phyloP scores from a whole-genome alignment of 257 asterid genomes.

The Solanum sejunctum region DNA sequence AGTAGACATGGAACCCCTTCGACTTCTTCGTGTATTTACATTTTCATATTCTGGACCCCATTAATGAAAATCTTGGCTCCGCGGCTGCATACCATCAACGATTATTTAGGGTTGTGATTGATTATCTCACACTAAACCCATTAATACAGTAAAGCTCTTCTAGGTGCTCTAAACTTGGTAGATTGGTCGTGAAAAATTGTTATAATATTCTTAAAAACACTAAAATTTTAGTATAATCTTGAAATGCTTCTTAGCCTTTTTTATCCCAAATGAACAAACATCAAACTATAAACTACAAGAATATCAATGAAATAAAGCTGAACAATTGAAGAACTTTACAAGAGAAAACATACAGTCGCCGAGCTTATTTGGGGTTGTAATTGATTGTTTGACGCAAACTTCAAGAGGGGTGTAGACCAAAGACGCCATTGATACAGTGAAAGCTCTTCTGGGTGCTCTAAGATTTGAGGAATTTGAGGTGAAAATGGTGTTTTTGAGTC shows the following conservation, averaged over 20 bases:
- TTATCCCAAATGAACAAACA: background rate
- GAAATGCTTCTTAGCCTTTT: background rate
- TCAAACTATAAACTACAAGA: background rate
- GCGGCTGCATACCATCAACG: slow-evolving; percentile 65
- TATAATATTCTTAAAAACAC: background rate
- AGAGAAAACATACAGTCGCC: slow-evolving; percentile 62
- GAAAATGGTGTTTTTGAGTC: slow-evolving; percentile 11
- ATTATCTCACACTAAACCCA: slow-evolving; percentile 46
- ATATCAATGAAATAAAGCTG: background rate
- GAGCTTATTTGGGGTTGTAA: slow-evolving; percentile 57
- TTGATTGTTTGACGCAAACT: slow-evolving; percentile 69
- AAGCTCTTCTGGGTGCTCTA: slow-evolving; percentile 9
- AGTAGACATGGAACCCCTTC: no score
- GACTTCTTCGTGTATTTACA: no score
- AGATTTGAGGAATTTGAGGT: slow-evolving; percentile 5
- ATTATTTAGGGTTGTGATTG: slow-evolving; percentile 56
- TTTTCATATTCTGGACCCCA: no score
- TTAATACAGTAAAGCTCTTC: slow-evolving; percentile 17
- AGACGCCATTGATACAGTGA: slow-evolving; percentile 30
- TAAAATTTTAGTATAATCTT: background rate
- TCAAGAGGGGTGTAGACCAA: slow-evolving; percentile 40
- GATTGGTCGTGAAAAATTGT: slow-evolving; percentile 1
- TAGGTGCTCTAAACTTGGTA: slow-evolving; percentile 1
- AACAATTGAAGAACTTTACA: background rate
- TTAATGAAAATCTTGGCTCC: no score